Base-by-base conservation (phyloP, 1,139 yeast species). In the Pichia cactophila region DNA sequence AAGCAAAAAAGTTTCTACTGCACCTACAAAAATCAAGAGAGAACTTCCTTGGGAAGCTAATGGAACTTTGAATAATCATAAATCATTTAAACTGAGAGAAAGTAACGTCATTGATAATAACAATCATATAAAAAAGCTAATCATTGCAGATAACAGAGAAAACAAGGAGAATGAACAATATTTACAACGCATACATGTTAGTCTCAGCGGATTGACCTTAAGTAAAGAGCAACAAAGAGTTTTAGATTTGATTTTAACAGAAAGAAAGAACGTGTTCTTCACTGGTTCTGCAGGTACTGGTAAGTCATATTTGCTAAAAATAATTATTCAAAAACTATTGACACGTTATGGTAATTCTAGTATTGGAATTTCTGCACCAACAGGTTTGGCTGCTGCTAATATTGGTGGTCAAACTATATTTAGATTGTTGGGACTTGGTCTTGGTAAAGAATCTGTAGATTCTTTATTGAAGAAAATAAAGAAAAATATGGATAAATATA, bases 241-340 rank as follows among this genome's bases (percentile, higher is more conserved):
- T 9, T 60, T 83, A 4, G 69, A 73, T 26, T 33, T 47, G 4
- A 80, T 81, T 16, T 71, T 82, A 2, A 66, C 72, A 16, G 71
- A 72, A 39, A 70, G 74, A 9, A 61, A 67, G 46, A 83, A 75
- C 56, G 73, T 84, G 0, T 85, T 85, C 58, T 85, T 80, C 61
- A 84, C 92, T 0, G 94, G 94, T 49, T 77, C 86, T 58, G 94
- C 94, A 0, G 94, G 94, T 67, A 85, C 94, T 1, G 94, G 94
- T 67, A 85, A 85, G 64, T 88, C 97, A 4, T 83, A 82, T 20
- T 76, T 89, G 11, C 68, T 89, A 46, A 70, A 76, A 45, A 77
- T 78, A 41, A 68, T 89, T 36, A 86, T 88, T 23, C 61, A 65
- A 12, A 61, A 65, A 16, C 60, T 81, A 41, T 63, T 68, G 16